Evolutionary conservation across 2,329 filamentous ascomycete species (phyloP), one percentile per base, ranked within the genome.

Genomic region (Microthyrium microscopicum): DNA sequence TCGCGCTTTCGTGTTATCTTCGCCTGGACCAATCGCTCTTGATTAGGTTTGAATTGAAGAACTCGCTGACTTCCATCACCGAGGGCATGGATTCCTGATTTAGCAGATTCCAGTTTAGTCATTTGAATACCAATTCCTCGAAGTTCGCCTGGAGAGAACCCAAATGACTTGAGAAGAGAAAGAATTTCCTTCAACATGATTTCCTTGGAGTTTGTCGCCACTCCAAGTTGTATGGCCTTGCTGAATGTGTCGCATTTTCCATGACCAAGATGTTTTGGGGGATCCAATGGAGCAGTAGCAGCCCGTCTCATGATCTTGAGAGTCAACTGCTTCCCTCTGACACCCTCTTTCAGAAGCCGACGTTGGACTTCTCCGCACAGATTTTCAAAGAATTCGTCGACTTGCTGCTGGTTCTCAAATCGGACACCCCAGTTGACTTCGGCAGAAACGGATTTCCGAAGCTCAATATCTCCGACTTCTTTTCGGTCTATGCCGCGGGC

Each of bases 351-450:
- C 16, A 84, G 49, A 13, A 98, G 58, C 1, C 89, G 70, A 36
- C 75, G 77, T 44, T 85, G 75, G 5, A 98, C 59, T 53, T 98
- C 89, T 36, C 76, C 76, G 48, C 81, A 89, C 0, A 98, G 60
- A 42, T 81, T 89, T 40, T 72, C 62, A 20, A 95, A 68, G 51
- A 98, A 98, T 42, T 91, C 82, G 38, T 95, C 87, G 0, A 84
- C 85, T 54, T 98, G 87, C n/a, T 71, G 67, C 47, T 94, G 83
- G 39, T 69, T 91, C 43, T 89, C 73, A 50, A 98, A 98, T 5
- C 89, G 75, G 36, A 98, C 92, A 3, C 91, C 89, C 89, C 89
- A 98, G 46, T 89, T 98, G 40, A 98, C 83, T 51, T 98, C 89
- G 1, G 87, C 87, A 2, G 89, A 95, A 0, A 98, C 83, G 0